Base-by-base conservation (phyloP, 1,139 yeast species). In the Pichia sp. region DNA sequence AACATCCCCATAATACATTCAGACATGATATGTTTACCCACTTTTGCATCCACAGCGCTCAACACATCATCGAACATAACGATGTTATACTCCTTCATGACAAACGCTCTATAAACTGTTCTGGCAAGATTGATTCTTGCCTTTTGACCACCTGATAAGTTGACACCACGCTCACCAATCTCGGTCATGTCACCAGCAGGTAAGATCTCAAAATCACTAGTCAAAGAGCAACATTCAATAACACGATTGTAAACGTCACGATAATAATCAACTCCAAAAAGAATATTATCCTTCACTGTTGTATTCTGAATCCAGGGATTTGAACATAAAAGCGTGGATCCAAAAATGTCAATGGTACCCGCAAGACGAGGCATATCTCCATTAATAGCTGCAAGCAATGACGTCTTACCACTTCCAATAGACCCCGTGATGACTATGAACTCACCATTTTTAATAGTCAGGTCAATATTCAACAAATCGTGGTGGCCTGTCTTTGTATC, bases 121-220 rank as follows among this genome's bases (percentile, higher is more conserved):
- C 96, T 71, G 1, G 96, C 96, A 40, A 87, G 64, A 49, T 79
- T 80, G 47, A 85, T 73, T 52, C 95, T 69, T 1, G 95, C 94
- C 60, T 87, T 87, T 58, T 87, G 96, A 29, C 96, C 96, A 41
- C 96, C 96, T 4, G 95, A 84, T 29, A 87, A 62, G 0, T 93
- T 86, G 47, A 87, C 83, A 47, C 96, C 96, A 48, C 94, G 73
- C 57, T 87, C 96, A 44, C 96, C 96, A 40, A 87, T 82, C 59
- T 86, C 95, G 3, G 96, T 84, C 35, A 58, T 56, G 53, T 87
- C 96, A 38, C 95, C 91, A 27, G 82, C 93, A 3, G 91, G 85
- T 34, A 86, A 63, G 32, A 69, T 67, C 17, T 74, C 77, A 43
- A 86, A 64, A 60, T 86, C 96, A 30, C 77, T 71, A 35, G 67